A percentile compares a stretch with the other conserved stretches of the same genome.
phyloP scores from a whole-genome alignment of 148 eudicot species.

The Fallopia convolvulus region DNA sequence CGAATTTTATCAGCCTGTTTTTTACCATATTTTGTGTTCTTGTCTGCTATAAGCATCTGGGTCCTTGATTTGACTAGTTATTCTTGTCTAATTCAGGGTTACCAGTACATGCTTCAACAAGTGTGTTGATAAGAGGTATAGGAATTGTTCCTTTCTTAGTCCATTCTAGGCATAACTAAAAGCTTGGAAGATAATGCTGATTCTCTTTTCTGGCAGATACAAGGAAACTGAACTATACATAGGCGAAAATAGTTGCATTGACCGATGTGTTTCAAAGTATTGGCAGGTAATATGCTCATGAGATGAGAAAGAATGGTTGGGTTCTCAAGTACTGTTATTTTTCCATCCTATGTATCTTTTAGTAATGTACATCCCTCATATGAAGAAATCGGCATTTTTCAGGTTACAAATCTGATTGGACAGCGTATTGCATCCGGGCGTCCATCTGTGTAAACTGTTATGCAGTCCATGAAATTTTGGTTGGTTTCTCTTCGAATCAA shows the following conservation, averaged over 20 bases:
- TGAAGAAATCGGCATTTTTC: slow-evolving; percentile 16
- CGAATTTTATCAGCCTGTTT: background rate
- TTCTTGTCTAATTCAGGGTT: slow-evolving; percentile 47
- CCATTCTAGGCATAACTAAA: background rate
- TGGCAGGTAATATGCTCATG: slow-evolving; percentile 53
- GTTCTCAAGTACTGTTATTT: background rate
- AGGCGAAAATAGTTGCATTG: slow-evolving; percentile 86
- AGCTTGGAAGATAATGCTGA: background rate
- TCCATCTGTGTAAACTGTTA: slow-evolving; percentile 38
- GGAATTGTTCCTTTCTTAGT: background rate
- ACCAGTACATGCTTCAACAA: slow-evolving; percentile 75
- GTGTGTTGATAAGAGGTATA: slow-evolving; percentile 68
- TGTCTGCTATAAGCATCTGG: background rate
- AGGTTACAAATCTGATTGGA: slow-evolving; percentile 67
- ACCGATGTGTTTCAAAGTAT: slow-evolving; percentile 87
- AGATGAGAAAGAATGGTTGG: slow-evolving; percentile 3
- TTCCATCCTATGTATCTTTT: background rate
- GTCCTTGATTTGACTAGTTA: background rate
- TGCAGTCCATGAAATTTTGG: background rate
- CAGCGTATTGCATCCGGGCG: slow-evolving; percentile 53
- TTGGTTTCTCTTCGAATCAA: background rate
- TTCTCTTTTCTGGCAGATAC: slow-evolving; percentile 37
- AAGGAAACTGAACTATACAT: slow-evolving; percentile 77
- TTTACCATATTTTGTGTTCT: background rate
- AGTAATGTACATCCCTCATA: background rate